Conservation (phyloP, 2,329 filamentous ascomycete species). For the Trichoderma koningiopsis region DNA sequence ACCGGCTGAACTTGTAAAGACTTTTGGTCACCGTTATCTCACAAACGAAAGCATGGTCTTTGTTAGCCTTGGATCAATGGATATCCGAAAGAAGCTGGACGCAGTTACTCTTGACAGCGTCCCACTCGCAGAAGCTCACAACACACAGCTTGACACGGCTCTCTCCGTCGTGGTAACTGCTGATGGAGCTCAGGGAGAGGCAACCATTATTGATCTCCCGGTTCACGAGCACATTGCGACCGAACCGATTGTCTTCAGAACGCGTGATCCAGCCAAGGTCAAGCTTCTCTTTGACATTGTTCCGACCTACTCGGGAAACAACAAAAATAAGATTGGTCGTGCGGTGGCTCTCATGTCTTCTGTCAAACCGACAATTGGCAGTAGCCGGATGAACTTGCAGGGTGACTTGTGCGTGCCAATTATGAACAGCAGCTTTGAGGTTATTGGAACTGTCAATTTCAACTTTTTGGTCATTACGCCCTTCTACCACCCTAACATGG, state of each 20-base stretch:
- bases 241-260: slow-evolving; percentile 88
- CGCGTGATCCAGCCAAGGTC: slow-evolving; percentile 75
- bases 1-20: slow-evolving; percentile 79
- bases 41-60: slow-evolving; percentile 86
- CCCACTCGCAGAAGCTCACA: slow-evolving; percentile 82
- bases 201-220: slow-evolving; percentile 86
- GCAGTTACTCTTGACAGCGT: slow-evolving; percentile 88
- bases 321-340: slow-evolving; percentile 86
- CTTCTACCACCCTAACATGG: slow-evolving; percentile 92
- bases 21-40: slow-evolving; percentile 93
- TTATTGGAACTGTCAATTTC: slow-evolving; percentile 95
- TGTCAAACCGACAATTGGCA: slow-evolving; percentile 79
- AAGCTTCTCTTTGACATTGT: slow-evolving; percentile 93
- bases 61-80: slow-evolving; percentile 93
- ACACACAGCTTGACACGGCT: slow-evolving; percentile 91
- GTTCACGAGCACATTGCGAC: slow-evolving; percentile 93
- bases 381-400: slow-evolving; percentile 86
- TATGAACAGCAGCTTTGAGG: slow-evolving; percentile 78
- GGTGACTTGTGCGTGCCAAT: slow-evolving; percentile 93
- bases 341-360: slow-evolving; percentile 86
- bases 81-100: slow-evolving; percentile 78
- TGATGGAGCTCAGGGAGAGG: slow-evolving; percentile 79
- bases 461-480: slow-evolving; percentile 95
- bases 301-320: slow-evolving; percentile 88
- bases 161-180: slow-evolving; percentile 90